phyloP scores from a whole-genome alignment of 495 filamentous ascomycete genomes.

The Penicillium flavigenum region DNA sequence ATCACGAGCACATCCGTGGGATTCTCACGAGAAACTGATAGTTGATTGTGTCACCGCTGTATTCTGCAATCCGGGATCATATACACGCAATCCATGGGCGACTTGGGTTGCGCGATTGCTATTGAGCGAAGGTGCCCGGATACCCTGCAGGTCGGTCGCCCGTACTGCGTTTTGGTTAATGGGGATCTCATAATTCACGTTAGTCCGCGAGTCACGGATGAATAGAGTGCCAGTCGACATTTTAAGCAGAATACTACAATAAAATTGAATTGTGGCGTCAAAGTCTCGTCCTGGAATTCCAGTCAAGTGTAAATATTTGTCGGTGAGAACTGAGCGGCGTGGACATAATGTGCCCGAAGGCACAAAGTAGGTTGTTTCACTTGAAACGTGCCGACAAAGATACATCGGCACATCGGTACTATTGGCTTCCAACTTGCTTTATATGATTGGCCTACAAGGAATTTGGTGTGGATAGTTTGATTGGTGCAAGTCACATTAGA shows the following conservation, averaged over 20 bases:
- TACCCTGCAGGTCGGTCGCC: conserved; percentile 49
- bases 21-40: conserved; percentile 53
- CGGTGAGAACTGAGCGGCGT: background rate
- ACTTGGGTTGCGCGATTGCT: conserved; percentile 28
- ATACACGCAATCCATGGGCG: conserved; percentile 44
- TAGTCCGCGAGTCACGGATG: conserved; percentile 52
- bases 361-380: background rate
- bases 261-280: background rate
- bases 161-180: conserved; percentile 50
- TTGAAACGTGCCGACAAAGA: background rate
- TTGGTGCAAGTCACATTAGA: conserved; percentile 10
- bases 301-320: background rate
- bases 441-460: background rate
- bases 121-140: conserved; percentile 30
- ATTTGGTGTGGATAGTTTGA: background rate
- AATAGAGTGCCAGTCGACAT: conserved; percentile 39
- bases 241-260: background rate
- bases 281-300: background rate
- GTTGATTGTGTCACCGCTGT: conserved; percentile 50
- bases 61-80: conserved; percentile 56
- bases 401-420: background rate
- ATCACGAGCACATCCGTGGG: background rate
- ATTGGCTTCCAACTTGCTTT: background rate
- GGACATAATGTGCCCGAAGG: background rate
- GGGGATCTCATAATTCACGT: conserved; percentile 49